Evolutionary conservation across 176 grass and related monocot species (phyloP).

Genomic region (Aegilops tauschii): DNA sequence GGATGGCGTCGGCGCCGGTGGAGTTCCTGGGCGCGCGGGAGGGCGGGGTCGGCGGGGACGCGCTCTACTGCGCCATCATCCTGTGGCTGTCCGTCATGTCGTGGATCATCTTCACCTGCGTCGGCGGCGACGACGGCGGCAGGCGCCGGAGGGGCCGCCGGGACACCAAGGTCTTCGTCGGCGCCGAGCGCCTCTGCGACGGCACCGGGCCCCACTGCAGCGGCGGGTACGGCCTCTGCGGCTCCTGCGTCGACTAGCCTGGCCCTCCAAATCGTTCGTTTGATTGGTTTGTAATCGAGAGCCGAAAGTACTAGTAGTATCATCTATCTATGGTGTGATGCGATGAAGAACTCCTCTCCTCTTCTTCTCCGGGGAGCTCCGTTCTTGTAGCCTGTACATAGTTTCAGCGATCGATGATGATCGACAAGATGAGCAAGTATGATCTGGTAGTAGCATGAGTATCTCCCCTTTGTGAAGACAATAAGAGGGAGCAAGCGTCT

Average conservation of each 20-base stretch:
- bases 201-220: slow-evolving; percentile 46
- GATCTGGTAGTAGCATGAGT: not conserved
- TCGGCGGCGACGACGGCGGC: slow-evolving; percentile 24
- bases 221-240: slow-evolving; percentile 46
- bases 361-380: not conserved
- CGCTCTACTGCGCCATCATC: slow-evolving; percentile 75
- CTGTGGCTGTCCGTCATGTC: slow-evolving; percentile 76
- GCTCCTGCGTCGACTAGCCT: slow-evolving; percentile 44
- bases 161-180: slow-evolving; percentile 43
- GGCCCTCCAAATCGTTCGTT: not conserved
- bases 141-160: slow-evolving; percentile 28
- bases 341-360: not conserved
- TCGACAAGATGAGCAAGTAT: not conserved
- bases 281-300: not conserved
- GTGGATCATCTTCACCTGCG: slow-evolving; percentile 78
- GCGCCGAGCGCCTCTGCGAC: slow-evolving; percentile 56
- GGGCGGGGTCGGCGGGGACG: slow-evolving; percentile 58
- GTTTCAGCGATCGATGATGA: not conserved
- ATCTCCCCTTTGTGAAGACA: slow-evolving; percentile 35
- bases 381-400: not conserved
- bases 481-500: slow-evolving; percentile 26
- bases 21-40: slow-evolving; percentile 37
- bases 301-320: not conserved
- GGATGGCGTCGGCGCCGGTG: not conserved
- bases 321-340: not conserved